Evolutionary conservation across 2,329 filamentous ascomycete species (phyloP).

Genomic region (Colletotrichum lindemuthianum): DNA sequence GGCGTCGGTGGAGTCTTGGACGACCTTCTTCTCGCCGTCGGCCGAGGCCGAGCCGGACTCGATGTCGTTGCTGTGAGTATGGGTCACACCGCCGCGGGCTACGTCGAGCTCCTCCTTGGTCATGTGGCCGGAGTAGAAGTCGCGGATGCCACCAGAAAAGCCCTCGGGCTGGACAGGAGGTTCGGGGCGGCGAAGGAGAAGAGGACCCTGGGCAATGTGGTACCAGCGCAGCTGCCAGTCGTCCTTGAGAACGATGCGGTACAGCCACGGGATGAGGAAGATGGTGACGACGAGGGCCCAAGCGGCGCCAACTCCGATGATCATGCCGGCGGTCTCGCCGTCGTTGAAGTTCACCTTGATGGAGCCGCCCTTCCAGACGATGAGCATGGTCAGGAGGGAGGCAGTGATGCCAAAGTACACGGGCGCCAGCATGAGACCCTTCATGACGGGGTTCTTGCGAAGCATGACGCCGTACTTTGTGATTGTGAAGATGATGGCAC

Average conservation of each 20-base stretch:
- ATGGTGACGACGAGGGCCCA: constrained; percentile 54
- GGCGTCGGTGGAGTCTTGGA: constrained; percentile 38
- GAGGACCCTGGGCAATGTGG: constrained; percentile 59
- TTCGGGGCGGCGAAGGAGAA: constrained; percentile 54
- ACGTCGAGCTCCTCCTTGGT: constrained; percentile 57
- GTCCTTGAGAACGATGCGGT: constrained; percentile 62
- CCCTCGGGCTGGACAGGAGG: constrained; percentile 49
- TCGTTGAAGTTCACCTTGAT: constrained; percentile 32
- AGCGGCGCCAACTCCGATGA: constrained; percentile 58
- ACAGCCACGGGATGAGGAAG: constrained; percentile 65
- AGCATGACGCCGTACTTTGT: constrained; percentile 55
- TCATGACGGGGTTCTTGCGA: constrained; percentile 52
- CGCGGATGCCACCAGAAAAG: constrained; percentile 47
- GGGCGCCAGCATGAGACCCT: constrained; percentile 57
- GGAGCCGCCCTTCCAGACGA: constrained; percentile 37
- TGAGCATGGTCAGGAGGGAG: constrained; percentile 39
- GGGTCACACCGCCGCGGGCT: constrained; percentile 38
- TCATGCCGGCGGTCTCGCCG: constrained; percentile 56
- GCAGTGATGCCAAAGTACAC: constrained; percentile 67
- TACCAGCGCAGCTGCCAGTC: constrained; percentile 66
- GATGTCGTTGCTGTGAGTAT: constrained; percentile 35
- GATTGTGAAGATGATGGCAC: constrained; percentile 53
- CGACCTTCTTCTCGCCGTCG: constrained; percentile 44
- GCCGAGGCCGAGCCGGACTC: constrained; percentile 37
- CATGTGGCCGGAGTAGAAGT: constrained; percentile 62